Percentiles rank a stretch among this genome's conserved stretches.
phyloP scores from a whole-genome alignment of 176 grass and related monocot genomes.

The Triticum turgidum region DNA sequence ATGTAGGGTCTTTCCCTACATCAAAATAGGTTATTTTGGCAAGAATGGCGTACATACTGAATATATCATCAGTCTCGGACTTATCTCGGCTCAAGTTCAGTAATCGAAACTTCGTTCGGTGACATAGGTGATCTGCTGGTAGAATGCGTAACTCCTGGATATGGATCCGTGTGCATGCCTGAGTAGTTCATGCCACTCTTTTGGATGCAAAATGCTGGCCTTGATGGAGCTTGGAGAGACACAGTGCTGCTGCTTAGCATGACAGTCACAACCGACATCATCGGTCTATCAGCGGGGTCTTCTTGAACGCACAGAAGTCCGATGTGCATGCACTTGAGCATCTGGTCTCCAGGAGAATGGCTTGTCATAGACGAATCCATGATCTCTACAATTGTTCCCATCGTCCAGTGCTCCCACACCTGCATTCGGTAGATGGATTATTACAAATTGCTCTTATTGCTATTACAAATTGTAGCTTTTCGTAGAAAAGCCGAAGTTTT shows the following conservation, averaged over 20 bases:
- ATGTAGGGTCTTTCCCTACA: not conserved
- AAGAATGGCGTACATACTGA: not conserved
- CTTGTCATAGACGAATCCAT: slow-evolving; percentile 41
- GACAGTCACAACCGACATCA: slow-evolving; percentile 60
- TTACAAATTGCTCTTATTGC: not conserved
- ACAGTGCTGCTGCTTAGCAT: slow-evolving; percentile 63
- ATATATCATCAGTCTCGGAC: not conserved
- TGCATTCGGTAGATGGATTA: not conserved
- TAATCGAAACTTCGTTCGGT: slow-evolving; percentile 53
- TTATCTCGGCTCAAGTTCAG: slow-evolving; percentile 62
- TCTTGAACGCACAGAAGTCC: slow-evolving; percentile 83
- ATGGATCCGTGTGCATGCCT: not conserved
- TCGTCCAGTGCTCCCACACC: slow-evolving; percentile 71
- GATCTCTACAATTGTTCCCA: slow-evolving; percentile 40
- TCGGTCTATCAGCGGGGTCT: slow-evolving; percentile 43
- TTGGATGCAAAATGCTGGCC: slow-evolving; percentile 50
- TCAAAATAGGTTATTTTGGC: not conserved
- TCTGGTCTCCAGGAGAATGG: slow-evolving; percentile 45
- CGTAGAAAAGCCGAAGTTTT: not conserved
- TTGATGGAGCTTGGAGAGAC: slow-evolving; percentile 45
- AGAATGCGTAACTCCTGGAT: not conserved
- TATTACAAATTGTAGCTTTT: not conserved
- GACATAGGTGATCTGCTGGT: slow-evolving; percentile 34
- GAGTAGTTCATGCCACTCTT: slow-evolving; percentile 34
- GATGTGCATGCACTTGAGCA: slow-evolving; percentile 51